These are phyloP conservation scores for Rhododendron ferrugineum DNA, from an alignment of 148 eudicot species.

Conservation along the genomic window DNA sequence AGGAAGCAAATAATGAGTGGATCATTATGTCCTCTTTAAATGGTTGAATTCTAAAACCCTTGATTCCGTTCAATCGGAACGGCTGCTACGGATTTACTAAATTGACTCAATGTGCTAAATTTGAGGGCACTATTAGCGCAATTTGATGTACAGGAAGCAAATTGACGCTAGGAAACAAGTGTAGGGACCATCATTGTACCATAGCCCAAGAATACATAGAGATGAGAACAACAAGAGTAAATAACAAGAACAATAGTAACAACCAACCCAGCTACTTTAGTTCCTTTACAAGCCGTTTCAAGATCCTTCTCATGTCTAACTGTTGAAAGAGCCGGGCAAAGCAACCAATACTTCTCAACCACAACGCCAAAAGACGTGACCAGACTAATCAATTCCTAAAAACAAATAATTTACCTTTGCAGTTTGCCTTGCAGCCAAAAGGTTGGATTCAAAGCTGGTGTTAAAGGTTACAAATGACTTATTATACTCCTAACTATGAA, in stretches of 20 bases:
- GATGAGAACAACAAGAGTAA: background rate
- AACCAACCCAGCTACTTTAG: slow-evolving; percentile 93
- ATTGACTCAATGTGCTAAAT: background rate
- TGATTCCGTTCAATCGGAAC: background rate
- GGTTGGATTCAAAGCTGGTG: too few species aligned
- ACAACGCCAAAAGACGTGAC: background rate
- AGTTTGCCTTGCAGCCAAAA: slow-evolving; percentile 93
- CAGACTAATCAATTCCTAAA: background rate
- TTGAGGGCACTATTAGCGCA: background rate
- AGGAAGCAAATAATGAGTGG: background rate
- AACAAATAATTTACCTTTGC: slow-evolving; percentile 52
- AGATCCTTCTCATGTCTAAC: slow-evolving; percentile 95
- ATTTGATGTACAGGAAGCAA: background rate
- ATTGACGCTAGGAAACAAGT: background rate
- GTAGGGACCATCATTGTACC: background rate
- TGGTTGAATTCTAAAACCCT: background rate
- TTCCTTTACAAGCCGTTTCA: slow-evolving; percentile 98
- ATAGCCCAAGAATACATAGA: background rate
- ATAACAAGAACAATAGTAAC: background rate
- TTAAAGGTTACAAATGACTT: too few species aligned
- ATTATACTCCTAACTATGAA: too few species aligned
- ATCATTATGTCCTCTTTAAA: background rate
- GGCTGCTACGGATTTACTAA: background rate
- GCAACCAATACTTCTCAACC: slow-evolving; percentile 4
- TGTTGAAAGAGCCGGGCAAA: slow-evolving; percentile 21